Evolutionary conservation across 148 eudicot species (phyloP), one percentile per base, ranked within the genome.

Genomic region (Fallopia convolvulus): DNA sequence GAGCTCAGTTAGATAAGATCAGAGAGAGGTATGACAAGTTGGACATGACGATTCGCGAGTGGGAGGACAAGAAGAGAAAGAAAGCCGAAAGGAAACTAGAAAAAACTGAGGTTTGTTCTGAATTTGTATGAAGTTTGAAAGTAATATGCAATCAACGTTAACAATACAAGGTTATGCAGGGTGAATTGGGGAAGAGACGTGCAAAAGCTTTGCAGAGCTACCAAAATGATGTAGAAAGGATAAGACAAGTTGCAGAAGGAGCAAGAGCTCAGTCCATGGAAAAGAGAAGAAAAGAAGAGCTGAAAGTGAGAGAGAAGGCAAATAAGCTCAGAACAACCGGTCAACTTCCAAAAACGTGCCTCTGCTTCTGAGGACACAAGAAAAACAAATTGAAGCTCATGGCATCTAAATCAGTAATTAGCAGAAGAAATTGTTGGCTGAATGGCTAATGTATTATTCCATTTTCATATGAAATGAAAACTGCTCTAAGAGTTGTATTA

Each of bases 61-160:
- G 99, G 99, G 99, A 95, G 84, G 86, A 66, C 11, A 88, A 87
- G 85, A 92, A 94, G 88, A 89, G 79, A 79, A 84, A 55, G 63
- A 89, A 88, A 81, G 97, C 97, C 42, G 89, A 78, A 58, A 86
- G 80, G 55, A 84, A 83, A 71, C 42, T 85, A 71, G 89, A 84
- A 20, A 85, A 17, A 18, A 78, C 77, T 77, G 88, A 92, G 99
- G 99, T 94, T 75, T 53, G 65, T 79, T 80, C 72, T 21, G 47
- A 9, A 6, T 44, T 44, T 2, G 47, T 2, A 44, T 9, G 9
- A 44, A 0, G 47, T 8, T 44, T 9, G 10, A 44, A 1, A 42
- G 9, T 42, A 42, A 6, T 6, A 42, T 49, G 61, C 58, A 76
- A 66, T 75, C 53, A 74, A 66, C 44, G 18, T 32, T 49, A 46